Evolutionary conservation across 169 alveolate species (phyloP), one percentile per base, ranked within the genome.

Genomic region (Neospora caninum): DNA sequence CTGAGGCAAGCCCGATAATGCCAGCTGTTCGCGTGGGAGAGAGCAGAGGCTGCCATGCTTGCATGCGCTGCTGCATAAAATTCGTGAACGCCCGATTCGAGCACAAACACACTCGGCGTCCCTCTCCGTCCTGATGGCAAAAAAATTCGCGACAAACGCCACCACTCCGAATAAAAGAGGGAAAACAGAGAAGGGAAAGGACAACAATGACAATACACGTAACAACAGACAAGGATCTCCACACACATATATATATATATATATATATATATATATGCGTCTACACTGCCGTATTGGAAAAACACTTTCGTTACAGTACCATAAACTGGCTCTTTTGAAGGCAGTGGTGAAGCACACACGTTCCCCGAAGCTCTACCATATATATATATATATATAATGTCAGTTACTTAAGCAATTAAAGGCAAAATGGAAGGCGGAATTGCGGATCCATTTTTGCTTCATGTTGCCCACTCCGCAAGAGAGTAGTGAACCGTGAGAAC

Each of bases 31-130:
- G 97, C 41, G 96, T 92, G 25, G 98, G 96, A 41, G 99, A 97
- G 34, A 98, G 98, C 39, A 98, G 97, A 27, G 99, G 99, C 94
- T 98, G 96, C 99, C 98, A 98, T 0, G 99, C 98, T n/a, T 97
- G 97, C 94, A 98, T 95, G 49, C 97, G 95, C 95, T 98, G 97
- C 94, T 98, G 97, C 94, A 86, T 95, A 91, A 95, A 94, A 58
- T 88, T 92, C 78, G 91, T 58, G 58, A 93, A 54, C 53, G 93
- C 91, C 7, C 93, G 88, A 13, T 69, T 78, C 67, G 95, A 39
- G 80, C 95, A 93, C 83, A 34, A 41, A 49, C 95, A 93, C 16
- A 82, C 34, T 22, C 89, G 67, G n/a, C 89, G n/a, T 41, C 36
- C 39, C 43, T 82, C 89, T 36, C 89, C 64, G 54, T 82, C 31